A percentile compares a stretch with the other conserved stretches of the same genome.
These are phyloP conservation scores for Tetracladium maxilliforme DNA, from an alignment of 2,329 filamentous ascomycete genomes.

Conservation along the genomic window DNA sequence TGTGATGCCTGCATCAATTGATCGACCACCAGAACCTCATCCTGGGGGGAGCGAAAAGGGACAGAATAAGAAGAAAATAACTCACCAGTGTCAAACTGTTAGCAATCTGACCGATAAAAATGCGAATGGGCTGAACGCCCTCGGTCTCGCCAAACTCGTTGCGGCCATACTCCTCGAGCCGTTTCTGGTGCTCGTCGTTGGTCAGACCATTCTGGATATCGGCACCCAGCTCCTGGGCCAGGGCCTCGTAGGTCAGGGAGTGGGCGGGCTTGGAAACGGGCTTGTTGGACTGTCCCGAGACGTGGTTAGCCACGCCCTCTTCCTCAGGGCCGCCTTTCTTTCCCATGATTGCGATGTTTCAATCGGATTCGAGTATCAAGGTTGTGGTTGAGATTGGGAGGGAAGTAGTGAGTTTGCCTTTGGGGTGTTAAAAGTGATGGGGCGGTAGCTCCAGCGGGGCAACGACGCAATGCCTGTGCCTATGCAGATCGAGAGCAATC, in stretches of 20 bases:
- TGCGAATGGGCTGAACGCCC: conserved; percentile 46
- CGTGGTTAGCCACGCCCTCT: too few species aligned
- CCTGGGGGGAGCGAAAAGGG: conserved; percentile 3
- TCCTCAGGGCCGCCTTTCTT: too few species aligned
- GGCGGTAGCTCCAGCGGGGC: too few species aligned
- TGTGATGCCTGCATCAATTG: too few species aligned
- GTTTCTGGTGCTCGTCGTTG: conserved; percentile 32
- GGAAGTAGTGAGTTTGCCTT: too few species aligned
- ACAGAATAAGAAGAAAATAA: conserved; percentile 5
- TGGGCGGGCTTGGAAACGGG: conserved; percentile 49
- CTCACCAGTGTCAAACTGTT: conserved; percentile 54
- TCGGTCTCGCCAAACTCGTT: conserved; percentile 49
- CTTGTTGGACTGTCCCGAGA: conserved; percentile 28
- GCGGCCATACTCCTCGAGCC: conserved; percentile 39
- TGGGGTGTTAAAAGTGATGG: too few species aligned
- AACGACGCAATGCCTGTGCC: too few species aligned
- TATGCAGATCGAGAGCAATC: too few species aligned
- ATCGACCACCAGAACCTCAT: conserved; percentile 2
- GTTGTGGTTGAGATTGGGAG: too few species aligned
- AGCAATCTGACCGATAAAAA: conserved; percentile 49
- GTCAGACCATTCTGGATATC: conserved; percentile 42
- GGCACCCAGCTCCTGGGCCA: conserved; percentile 37
- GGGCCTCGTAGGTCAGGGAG: conserved; percentile 34
- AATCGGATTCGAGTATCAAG: too few species aligned
- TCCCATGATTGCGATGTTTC: too few species aligned